Base-by-base conservation (phyloP, 164 flowering plant species). In the Santalum album region DNA sequence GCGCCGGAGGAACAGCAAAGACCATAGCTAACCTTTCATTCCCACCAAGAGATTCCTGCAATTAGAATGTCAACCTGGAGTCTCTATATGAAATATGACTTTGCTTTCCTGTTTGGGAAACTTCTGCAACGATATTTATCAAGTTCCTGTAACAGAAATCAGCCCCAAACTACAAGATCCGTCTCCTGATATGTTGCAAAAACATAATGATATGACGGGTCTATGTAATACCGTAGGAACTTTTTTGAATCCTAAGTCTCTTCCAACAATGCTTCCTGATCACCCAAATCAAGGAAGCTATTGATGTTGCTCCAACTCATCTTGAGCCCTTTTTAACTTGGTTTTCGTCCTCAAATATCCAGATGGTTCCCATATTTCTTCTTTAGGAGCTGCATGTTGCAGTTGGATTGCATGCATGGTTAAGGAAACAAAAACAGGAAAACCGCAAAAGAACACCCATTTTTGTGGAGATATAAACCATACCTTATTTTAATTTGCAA, bases 11-110 rank as follows among this genome's bases (percentile, higher is more conserved):
- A 63, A 94, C 72, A 40, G 99, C 97, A 82, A 97, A 94, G 23
- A 94, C 76, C 96, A 94, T 87, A 35, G 95, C 92, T 51, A 90
- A 51, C 58, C 84, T 94, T 53, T 96, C 99, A 80, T 94, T 94
- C 51, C 99, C 99, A 35, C 99, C 99, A 18, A 94, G 86, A 57
- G 99, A 94, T 49, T 94, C 99, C 75, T 94, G 97, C 64, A 94
- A 67, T 53, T 90, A 76, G 69, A 94, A 94, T 39, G 99, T 94
- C 76, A 94, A 66, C 73, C 75, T 80, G 48, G 99, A 94, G 73
- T 94, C 97, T 70, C 99, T 78, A 45, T 94, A 94, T 7, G 99
- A 97, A 23, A 94, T 90, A 72, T 94, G 99, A 61, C 99, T 80
- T 62, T 83, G 96, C 71, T 83, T 94, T 70, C 97, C 97, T 16